These are phyloP conservation scores for Wickerhamomyces chambardii DNA, from an alignment of 805 yeast species.

Conservation along the genomic window DNA sequence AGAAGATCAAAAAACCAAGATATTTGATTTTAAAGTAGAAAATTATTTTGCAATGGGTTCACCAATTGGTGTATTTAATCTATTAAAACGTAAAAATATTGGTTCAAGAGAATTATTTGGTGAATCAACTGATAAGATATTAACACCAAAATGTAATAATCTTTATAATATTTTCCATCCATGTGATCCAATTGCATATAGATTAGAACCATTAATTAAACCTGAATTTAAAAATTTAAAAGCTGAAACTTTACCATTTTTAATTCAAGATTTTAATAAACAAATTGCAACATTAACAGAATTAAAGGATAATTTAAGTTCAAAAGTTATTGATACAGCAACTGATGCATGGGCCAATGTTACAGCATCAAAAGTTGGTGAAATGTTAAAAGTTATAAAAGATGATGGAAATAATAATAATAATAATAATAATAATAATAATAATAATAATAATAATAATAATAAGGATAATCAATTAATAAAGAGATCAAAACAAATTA, in stretches of 20 bases:
- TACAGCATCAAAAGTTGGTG: constrained; percentile 1
- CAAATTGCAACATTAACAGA: constrained; percentile 33
- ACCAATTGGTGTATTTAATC: constrained; percentile 80
- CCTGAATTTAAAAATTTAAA: constrained; percentile 34
- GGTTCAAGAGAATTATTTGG: constrained; percentile 24
- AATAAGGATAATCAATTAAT: no score
- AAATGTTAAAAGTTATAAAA: background rate
- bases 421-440: constrained; percentile 4
- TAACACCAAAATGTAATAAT: constrained; percentile 48
- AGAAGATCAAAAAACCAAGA: constrained; percentile 14
- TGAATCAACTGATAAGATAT: constrained; percentile 4
- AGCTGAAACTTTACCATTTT: constrained; percentile 53
- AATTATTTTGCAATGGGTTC: constrained; percentile 81
- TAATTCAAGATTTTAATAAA: constrained; percentile 25
- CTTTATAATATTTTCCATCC: constrained; percentile 82
- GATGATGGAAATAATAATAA: background rate
- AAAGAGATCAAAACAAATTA: constrained; percentile 12
- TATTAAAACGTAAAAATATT: constrained; percentile 59
- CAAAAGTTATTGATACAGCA: constrained; percentile 5
- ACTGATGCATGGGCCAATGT: constrained; percentile 4
- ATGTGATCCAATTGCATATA: constrained; percentile 85
- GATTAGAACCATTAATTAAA: constrained; percentile 77
- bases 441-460: constrained; percentile 9
- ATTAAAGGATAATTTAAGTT: constrained; percentile 10
- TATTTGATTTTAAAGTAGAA: constrained; percentile 62